A percentile compares a stretch with the other conserved stretches of the same genome.
Conservation (phyloP, 2,329 filamentous ascomycete species). For the Volutella citrinella region DNA sequence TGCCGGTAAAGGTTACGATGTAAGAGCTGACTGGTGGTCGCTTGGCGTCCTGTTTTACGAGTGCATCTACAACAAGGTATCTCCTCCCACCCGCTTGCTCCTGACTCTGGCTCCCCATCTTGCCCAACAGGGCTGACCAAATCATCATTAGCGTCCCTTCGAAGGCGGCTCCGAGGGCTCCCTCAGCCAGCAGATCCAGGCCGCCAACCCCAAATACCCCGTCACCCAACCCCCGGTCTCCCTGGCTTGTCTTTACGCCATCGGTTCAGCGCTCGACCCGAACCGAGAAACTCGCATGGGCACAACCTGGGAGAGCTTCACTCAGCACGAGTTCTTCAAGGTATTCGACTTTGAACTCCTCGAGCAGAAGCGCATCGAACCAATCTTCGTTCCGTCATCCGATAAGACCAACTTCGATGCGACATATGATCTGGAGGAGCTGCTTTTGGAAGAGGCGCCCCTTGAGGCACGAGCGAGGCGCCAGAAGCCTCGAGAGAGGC, state of each 20-base stretch:
- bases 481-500: slow-evolving; percentile 86
- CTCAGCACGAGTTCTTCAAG: slow-evolving; percentile 84
- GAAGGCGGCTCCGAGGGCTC: slow-evolving; percentile 83
- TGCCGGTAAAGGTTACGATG: slow-evolving; percentile 80
- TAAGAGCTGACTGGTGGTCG: slow-evolving; percentile 98
- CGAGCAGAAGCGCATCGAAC: slow-evolving; percentile 83
- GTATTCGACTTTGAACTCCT: slow-evolving; percentile 79
- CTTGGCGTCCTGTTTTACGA: slow-evolving; percentile 98
- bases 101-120: too few relatives aligned
- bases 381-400: slow-evolving; percentile 87
- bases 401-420: slow-evolving; percentile 99
- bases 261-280: slow-evolving; percentile 77
- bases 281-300: slow-evolving; percentile 81
- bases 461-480: slow-evolving; percentile 87
- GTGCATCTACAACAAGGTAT: slow-evolving; percentile 97
- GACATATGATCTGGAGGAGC: slow-evolving; percentile 93
- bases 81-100: too few relatives aligned
- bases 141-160: slow-evolving; percentile 78
- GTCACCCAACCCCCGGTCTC: slow-evolving; percentile 89
- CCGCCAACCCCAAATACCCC: slow-evolving; percentile 81
- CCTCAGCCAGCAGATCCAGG: slow-evolving; percentile 76
- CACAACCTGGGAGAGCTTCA: slow-evolving; percentile 82
- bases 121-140: slow-evolving; percentile 10
- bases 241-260: slow-evolving; percentile 82
- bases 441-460: slow-evolving; percentile 90